A percentile compares a stretch with the other conserved stretches of the same genome.
Evolutionary conservation across 495 filamentous ascomycete genomes (phyloP).

Genomic region (Schizothecium vesticola): DNA sequence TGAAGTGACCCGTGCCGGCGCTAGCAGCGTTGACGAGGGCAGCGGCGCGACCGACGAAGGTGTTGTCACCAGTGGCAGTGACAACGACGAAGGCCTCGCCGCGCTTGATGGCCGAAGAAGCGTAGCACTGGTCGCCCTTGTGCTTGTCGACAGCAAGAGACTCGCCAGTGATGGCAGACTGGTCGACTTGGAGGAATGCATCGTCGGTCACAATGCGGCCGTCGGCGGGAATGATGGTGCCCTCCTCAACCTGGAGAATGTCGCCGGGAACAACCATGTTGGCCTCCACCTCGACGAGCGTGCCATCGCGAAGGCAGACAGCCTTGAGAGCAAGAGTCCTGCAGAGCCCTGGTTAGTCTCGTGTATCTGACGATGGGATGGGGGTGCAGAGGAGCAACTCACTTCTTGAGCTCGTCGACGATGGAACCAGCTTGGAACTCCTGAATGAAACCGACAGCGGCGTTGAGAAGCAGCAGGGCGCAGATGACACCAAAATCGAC

Average conservation of each 20-base stretch:
- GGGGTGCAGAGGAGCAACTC: too few species aligned
- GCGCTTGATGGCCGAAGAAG: slow-evolving; percentile 85
- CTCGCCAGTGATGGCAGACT: slow-evolving; percentile 88
- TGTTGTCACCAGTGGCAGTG: slow-evolving; percentile 77
- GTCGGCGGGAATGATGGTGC: slow-evolving; percentile 86
- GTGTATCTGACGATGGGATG: too few species aligned
- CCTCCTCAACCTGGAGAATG: slow-evolving; percentile 83
- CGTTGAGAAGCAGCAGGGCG: slow-evolving; percentile 71
- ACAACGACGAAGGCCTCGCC: slow-evolving; percentile 77
- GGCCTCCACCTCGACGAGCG: slow-evolving; percentile 65
- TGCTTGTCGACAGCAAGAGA: slow-evolving; percentile 87
- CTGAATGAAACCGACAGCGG: slow-evolving; percentile 78
- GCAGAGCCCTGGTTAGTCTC: too few species aligned
- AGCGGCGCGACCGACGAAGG: slow-evolving; percentile 84
- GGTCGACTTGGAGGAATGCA: slow-evolving; percentile 83
- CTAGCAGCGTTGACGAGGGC: slow-evolving; percentile 74
- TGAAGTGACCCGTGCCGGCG: slow-evolving; percentile 75
- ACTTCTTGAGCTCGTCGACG: slow-evolving; percentile 88
- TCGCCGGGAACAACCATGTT: slow-evolving; percentile 83
- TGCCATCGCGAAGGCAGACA: slow-evolving; percentile 72
- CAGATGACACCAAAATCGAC: slow-evolving; percentile 78
- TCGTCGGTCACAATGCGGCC: slow-evolving; percentile 75
- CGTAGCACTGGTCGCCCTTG: slow-evolving; percentile 69
- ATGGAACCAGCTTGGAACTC: slow-evolving; percentile 88
- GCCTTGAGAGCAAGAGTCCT: slow-evolving; percentile 82